These are phyloP conservation scores for Linum tenue DNA, from an alignment of 345 rosid genomes.

Conservation along the genomic window DNA sequence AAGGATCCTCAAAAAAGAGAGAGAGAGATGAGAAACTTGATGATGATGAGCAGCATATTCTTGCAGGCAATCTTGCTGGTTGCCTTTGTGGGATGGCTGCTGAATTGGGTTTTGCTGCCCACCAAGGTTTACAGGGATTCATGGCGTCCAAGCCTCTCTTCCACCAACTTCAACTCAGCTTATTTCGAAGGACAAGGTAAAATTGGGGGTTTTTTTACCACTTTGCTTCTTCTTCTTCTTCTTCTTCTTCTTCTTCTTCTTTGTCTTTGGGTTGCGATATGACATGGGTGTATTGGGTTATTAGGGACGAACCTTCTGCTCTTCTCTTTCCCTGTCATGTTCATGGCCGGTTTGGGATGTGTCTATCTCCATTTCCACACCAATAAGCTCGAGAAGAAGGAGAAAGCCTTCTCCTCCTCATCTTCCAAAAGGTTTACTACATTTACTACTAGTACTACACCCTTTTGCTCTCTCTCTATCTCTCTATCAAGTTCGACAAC, in stretches of 20 bases:
- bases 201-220: background rate
- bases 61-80: slow-evolving; percentile 24
- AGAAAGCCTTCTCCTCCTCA: background rate
- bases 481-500: too few species aligned
- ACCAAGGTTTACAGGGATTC: slow-evolving; percentile 28
- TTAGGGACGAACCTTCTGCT: slow-evolving; percentile 2
- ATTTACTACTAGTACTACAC: too few species aligned
- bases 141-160: slow-evolving; percentile 35
- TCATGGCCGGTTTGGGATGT: background rate
- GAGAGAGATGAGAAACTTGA: too few species aligned
- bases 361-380: slow-evolving; percentile 1
- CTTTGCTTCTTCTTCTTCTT: too few species aligned
- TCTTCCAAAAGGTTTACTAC: background rate
- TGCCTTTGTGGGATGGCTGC: slow-evolving; percentile 41
- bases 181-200: slow-evolving; percentile 52
- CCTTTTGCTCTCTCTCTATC: too few species aligned
- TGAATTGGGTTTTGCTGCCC: slow-evolving; percentile 46
- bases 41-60: too few species aligned
- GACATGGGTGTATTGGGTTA: background rate
- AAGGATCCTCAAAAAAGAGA: too few species aligned
- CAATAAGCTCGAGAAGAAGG: background rate
- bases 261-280: too few species aligned
- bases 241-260: too few species aligned
- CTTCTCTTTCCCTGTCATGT: background rate
- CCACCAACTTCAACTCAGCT: slow-evolving; percentile 33